Evolutionary conservation across 495 filamentous ascomycete species (phyloP).

Genomic region (Lasiosphaeris hirsuta): DNA sequence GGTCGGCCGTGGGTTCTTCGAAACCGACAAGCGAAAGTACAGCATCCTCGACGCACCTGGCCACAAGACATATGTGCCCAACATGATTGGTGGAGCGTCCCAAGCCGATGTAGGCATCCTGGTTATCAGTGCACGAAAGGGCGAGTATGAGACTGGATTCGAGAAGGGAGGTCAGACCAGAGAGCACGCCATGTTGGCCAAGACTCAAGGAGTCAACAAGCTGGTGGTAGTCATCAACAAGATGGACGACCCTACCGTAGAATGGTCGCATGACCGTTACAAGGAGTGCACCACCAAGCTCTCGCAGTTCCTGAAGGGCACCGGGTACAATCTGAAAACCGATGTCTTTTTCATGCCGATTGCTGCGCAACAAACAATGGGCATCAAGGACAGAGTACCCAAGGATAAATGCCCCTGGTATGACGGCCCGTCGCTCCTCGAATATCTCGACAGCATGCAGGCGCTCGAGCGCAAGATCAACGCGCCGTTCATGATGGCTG

Average conservation of each 20-base stretch:
- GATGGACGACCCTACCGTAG: slow-evolving; percentile 95
- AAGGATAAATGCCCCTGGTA: slow-evolving; percentile 78
- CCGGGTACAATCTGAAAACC: slow-evolving; percentile 88
- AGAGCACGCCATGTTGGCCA: slow-evolving; percentile 94
- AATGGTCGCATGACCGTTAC: slow-evolving; percentile 91
- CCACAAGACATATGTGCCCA: slow-evolving; percentile 93
- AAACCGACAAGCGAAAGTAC: slow-evolving; percentile 84
- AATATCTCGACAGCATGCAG: slow-evolving; percentile 88
- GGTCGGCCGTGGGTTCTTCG: slow-evolving; percentile 94
- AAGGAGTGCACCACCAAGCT: slow-evolving; percentile 91
- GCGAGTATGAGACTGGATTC: slow-evolving; percentile 99
- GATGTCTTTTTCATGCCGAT: slow-evolving; percentile 96
- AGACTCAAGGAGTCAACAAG: slow-evolving; percentile 97
- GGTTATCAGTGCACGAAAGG: slow-evolving; percentile 95
- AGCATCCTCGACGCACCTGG: slow-evolving; percentile 94
- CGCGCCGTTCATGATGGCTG: slow-evolving; percentile 98
- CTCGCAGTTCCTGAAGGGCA: slow-evolving; percentile 76
- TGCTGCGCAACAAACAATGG: slow-evolving; percentile 77
- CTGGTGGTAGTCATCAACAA: slow-evolving; percentile 94
- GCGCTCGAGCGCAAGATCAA: slow-evolving; percentile 93
- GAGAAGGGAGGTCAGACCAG: slow-evolving; percentile 97
- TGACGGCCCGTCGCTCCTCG: slow-evolving; percentile 86
- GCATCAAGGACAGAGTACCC: slow-evolving; percentile 84
- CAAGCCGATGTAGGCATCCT: slow-evolving; percentile 95
- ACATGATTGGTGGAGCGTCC: slow-evolving; percentile 92